A percentile compares a stretch with the other conserved stretches of the same genome.
Conservation (phyloP, 2,329 filamentous ascomycete species). For the Aspergillus sp. region DNA sequence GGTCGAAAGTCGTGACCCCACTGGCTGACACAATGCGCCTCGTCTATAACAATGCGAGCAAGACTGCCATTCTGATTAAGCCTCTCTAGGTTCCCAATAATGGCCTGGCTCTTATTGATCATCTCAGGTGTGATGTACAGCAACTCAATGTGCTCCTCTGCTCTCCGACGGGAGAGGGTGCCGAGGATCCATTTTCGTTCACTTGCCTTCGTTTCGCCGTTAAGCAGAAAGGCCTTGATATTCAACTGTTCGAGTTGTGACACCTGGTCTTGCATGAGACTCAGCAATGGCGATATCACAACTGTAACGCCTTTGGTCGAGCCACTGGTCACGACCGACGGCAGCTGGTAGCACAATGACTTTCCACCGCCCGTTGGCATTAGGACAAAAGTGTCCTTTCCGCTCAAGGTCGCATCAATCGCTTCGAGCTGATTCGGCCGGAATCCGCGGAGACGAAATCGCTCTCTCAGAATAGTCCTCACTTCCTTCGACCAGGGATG, state of each 20-base stretch:
- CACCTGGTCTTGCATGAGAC: constrained; percentile 96
- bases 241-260: constrained; percentile 64
- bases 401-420: constrained; percentile 82
- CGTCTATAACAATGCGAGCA: constrained; percentile 89
- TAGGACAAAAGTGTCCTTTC: constrained; percentile 84
- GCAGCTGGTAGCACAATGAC: constrained; percentile 91
- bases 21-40: constrained; percentile 98
- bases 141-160: constrained; percentile 71
- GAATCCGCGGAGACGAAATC: constrained; percentile 78
- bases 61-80: constrained; percentile 65
- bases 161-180: constrained; percentile 51
- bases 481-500: constrained; percentile 82
- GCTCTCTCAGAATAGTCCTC: constrained; percentile 65
- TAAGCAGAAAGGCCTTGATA: constrained; percentile 74
- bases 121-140: constrained; percentile 97
- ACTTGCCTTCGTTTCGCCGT: constrained; percentile 58
- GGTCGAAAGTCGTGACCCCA: constrained; percentile 98
- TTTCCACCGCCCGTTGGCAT: constrained; percentile 99
- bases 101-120: constrained; percentile 68
- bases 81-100: constrained; percentile 55
- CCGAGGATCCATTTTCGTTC: constrained; percentile 59
- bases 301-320: constrained; percentile 77
- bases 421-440: constrained; percentile 87
- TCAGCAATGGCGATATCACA: constrained; percentile 88
- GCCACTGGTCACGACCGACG: constrained; percentile 71